Evolutionary conservation across 1,284 basidiomycete genomes (phyloP), one percentile per base, ranked within the genome.

Genomic region (Naganishia liquefaciens): DNA sequence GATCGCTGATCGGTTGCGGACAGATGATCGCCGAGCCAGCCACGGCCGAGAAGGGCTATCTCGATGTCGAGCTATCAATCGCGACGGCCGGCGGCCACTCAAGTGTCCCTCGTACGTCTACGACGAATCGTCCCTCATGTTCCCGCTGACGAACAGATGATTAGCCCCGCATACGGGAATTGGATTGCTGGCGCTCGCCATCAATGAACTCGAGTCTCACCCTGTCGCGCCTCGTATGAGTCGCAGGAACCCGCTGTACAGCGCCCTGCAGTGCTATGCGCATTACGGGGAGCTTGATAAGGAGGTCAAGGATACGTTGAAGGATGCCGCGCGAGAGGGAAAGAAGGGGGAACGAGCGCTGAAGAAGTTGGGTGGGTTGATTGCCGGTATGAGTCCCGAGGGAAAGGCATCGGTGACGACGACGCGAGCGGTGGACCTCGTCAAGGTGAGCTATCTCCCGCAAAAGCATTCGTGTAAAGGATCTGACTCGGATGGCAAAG

Each of bases 1-100:
- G 69, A 79, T 74, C n/a, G 13, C 52, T 9, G 63, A 73, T 28
- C 28, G 69, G 4, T 71, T 69, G 53, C 4, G 73, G 72, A 17
- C 72, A 77, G 11, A 72, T 80, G 21, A 76, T 84, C 62, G 84
- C 84, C 5, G 71, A 79, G 0, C 86, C 84, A 2, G 82, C 80
- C 6, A 82, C 87, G 5, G 82, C 80, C 0, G 87, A 89, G 78
- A 89, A 88, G 73, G 88, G 87, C 0, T 84, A 85, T 70, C 68
- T 86, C 46, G 83, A 87, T 68, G 80, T 85, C 28, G 80, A 81
- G 27, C 74, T 88, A 44, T 77, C 81, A 19, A 82, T 87, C 19
- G 72, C 80, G 23, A 83, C 86, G 2, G 80, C 82, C 1, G 88
- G 88, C 10, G 88, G 88, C 0, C 88, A 89, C 73, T 87, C 86